Percentiles rank a stretch among this genome's conserved stretches.
Conservation (phyloP, 371 early-diverging fungal species). For the Mucor mucedo region DNA sequence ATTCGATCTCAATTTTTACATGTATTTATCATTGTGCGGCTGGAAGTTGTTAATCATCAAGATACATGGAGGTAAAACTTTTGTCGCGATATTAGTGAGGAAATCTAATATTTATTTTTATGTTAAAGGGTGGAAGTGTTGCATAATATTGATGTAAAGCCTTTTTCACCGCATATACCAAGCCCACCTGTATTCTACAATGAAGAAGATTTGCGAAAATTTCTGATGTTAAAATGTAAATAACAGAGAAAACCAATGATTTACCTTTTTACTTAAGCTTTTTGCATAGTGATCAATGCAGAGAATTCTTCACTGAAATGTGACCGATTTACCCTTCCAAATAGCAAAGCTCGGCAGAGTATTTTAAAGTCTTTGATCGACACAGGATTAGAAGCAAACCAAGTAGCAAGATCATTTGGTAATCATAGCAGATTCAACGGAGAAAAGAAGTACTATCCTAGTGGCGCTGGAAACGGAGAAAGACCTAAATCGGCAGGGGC, state of each 20-base stretch:
- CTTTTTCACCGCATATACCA: constrained; percentile 70
- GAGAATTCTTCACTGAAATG: constrained; percentile 78
- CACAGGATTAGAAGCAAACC: constrained; percentile 32
- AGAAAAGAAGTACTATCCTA: background rate
- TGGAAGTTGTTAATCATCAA: constrained; percentile 43
- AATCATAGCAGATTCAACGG: background rate
- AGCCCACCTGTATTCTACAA: constrained; percentile 64
- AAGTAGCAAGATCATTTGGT: constrained; percentile 15
- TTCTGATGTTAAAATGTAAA: constrained; percentile 62
- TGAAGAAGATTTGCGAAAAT: constrained; percentile 54
- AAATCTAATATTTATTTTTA: too few species aligned
- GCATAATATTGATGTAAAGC: constrained; percentile 60
- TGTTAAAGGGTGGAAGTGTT: constrained; percentile 54
- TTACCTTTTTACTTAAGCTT: background rate
- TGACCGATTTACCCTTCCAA: constrained; percentile 61
- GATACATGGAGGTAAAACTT: constrained; percentile 46
- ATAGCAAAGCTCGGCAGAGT: constrained; percentile 52
- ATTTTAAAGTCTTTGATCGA: constrained; percentile 50
- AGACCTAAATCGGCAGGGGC: constrained; percentile 25
- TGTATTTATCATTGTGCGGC: constrained; percentile 68
- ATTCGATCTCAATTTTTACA: constrained; percentile 79
- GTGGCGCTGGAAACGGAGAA: background rate
- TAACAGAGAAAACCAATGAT: background rate
- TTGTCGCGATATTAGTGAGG: background rate
- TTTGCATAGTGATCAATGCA: constrained; percentile 65